phyloP scores from a whole-genome alignment of 2,329 filamentous ascomycete species.

The Fusarium brachygibbosum region DNA sequence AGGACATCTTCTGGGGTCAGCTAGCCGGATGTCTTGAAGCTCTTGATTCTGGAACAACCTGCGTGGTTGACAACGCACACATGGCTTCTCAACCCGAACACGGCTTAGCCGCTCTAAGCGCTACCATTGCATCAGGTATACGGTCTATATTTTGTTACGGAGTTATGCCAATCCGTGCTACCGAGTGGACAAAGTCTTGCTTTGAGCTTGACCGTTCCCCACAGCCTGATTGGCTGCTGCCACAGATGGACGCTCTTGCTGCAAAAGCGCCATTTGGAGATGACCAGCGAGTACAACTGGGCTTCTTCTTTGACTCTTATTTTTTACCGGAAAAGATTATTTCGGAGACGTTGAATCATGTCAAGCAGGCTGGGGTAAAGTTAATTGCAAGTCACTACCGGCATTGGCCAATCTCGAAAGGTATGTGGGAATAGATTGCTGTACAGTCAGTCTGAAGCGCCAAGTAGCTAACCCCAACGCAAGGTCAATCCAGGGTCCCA shows the following conservation, averaged over 20 bases:
- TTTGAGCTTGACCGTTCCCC: slow-evolving; percentile 8
- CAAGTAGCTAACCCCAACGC: accelerated
- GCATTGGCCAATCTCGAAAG: slow-evolving; percentile 18
- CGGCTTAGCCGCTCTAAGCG: not conserved
- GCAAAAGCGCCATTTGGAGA: slow-evolving; percentile 4
- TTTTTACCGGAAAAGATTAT: not conserved
- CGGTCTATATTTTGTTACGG: slow-evolving; percentile 6
- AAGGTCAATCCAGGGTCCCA: slow-evolving; percentile 5
- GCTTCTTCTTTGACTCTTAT: slow-evolving; percentile 12
- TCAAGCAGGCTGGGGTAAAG: slow-evolving; percentile 1
- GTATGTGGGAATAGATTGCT: accelerated
- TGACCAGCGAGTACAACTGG: slow-evolving; percentile 2
- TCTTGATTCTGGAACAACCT: slow-evolving; percentile 8
- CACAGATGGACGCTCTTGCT: not conserved
- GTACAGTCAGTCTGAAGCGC: accelerated
- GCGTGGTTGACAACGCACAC: slow-evolving; percentile 17
- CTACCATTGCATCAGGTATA: not conserved
- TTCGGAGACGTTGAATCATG: not conserved
- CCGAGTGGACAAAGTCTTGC: slow-evolving; percentile 9
- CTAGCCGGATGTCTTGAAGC: slow-evolving; percentile 14
- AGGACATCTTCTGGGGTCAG: slow-evolving; percentile 17
- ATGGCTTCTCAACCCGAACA: not conserved
- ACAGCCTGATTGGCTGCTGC: slow-evolving; percentile 15
- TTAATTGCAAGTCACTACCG: slow-evolving; percentile 14
- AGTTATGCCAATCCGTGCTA: not conserved